phyloP scores from a whole-genome alignment of 768 basidiomycete species.

The Lepiota brunneoincarnata region DNA sequence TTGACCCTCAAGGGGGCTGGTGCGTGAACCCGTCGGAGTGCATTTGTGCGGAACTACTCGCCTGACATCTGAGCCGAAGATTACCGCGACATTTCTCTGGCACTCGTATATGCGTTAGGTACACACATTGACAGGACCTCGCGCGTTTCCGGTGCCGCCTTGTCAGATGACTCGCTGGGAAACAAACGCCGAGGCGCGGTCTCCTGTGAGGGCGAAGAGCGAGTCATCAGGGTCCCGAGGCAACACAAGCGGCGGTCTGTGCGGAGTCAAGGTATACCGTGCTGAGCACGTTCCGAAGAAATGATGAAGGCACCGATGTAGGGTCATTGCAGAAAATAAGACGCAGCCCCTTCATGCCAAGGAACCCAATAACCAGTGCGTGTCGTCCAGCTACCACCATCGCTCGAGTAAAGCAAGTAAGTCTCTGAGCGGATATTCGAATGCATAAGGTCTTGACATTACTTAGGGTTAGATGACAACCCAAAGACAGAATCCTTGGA shows the following conservation, averaged over 20 bases:
- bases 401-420: background rate
- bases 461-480: slow-evolving; percentile 12
- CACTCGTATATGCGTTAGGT: background rate
- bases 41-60: slow-evolving; percentile 1
- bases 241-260: slow-evolving; percentile 12
- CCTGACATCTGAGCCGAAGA: background rate
- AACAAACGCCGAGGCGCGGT: background rate
- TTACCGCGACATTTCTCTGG: slow-evolving; percentile 8
- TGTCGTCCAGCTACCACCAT: slow-evolving; percentile 8
- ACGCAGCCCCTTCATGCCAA: background rate
- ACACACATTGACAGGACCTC: slow-evolving; percentile 7
- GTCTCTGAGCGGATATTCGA: background rate
- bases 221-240: background rate
- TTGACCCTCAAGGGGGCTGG: background rate
- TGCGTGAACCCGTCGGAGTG: slow-evolving; percentile 1
- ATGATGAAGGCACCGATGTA: background rate
- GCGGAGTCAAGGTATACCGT: background rate
- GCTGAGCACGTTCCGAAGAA: slow-evolving; percentile 10
- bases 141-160: slow-evolving; percentile 6
- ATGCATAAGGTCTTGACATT: background rate
- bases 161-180: slow-evolving; percentile 1
- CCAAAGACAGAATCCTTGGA: slow-evolving; percentile 5
- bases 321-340: slow-evolving; percentile 2
- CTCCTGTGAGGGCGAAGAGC: slow-evolving; percentile 3
- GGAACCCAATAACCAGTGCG: background rate